These are phyloP conservation scores for Phialocephala sp. DNA, from an alignment of 2,329 filamentous ascomycete species.

Conservation along the genomic window DNA sequence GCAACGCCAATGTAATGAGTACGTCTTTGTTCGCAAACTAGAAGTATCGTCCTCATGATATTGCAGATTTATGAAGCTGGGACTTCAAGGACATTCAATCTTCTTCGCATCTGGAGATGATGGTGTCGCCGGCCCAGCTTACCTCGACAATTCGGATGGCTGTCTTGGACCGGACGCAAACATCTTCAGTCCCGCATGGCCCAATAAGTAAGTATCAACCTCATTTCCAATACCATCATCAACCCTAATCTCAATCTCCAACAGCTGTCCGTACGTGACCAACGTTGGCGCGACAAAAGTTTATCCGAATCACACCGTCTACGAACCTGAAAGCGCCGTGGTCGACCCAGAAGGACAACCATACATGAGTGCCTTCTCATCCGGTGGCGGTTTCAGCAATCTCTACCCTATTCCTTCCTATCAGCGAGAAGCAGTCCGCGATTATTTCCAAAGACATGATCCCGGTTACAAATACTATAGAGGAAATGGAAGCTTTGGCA, in stretches of 20 bases:
- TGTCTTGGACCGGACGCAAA: slow-evolving; percentile 52
- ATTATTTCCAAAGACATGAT: slow-evolving; percentile 19
- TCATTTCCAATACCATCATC: slow-evolving; percentile 47
- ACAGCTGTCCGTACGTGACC: slow-evolving; percentile 44
- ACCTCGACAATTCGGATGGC: slow-evolving; percentile 42
- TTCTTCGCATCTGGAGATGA: slow-evolving; percentile 53
- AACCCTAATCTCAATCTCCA: slow-evolving; percentile 51
- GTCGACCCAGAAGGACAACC: slow-evolving; percentile 42
- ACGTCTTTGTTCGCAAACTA: slow-evolving; percentile 31
- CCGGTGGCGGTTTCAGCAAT: slow-evolving; percentile 72
- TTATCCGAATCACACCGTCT: slow-evolving; percentile 33
- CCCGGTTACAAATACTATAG: slow-evolving; percentile 31
- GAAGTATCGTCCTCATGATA: not conserved
- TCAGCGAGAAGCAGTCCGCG: slow-evolving; percentile 44
- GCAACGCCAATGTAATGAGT: slow-evolving; percentile 55
- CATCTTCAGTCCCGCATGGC: slow-evolving; percentile 48
- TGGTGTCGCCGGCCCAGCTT: slow-evolving; percentile 45
- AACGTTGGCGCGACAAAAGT: slow-evolving; percentile 32
- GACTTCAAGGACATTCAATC: slow-evolving; percentile 51
- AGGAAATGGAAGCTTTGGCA: slow-evolving; percentile 35
- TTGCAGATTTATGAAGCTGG: slow-evolving; percentile 52
- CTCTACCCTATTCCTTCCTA: slow-evolving; percentile 53
- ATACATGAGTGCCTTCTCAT: slow-evolving; percentile 44
- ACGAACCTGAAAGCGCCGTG: slow-evolving; percentile 44
- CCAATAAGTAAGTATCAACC: slow-evolving; percentile 58